Percentiles rank a stretch among this genome's conserved stretches.
Evolutionary conservation across 1,284 basidiomycete species (phyloP).

Genomic region (Ceraceosorus guamensis): DNA sequence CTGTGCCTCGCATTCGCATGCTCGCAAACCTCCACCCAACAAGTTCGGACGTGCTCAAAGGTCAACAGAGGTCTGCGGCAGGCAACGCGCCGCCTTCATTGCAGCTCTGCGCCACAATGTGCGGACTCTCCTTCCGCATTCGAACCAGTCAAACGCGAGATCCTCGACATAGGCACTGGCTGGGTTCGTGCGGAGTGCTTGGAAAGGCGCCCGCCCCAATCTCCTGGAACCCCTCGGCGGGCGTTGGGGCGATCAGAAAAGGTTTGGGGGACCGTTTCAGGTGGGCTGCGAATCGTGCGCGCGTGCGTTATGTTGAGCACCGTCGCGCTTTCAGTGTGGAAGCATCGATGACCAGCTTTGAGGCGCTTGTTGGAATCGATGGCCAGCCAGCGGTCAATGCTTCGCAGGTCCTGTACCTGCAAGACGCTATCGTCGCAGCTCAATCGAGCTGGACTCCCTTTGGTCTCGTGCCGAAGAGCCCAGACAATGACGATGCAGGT

Average conservation of each 20-base stretch:
- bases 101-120: conserved; percentile 3
- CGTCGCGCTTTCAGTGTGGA: conserved; percentile 30
- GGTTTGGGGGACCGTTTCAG: background rate
- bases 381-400: conserved; percentile 5
- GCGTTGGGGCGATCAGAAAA: background rate
- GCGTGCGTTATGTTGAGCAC: conserved; percentile 16
- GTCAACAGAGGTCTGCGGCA: background rate
- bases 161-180: conserved; percentile 35
- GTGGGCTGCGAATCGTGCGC: background rate
- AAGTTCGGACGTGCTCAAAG: background rate
- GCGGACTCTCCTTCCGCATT: conserved; percentile 22
- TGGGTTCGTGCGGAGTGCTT: conserved; percentile 37
- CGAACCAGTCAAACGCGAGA: conserved; percentile 27
- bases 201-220: background rate
- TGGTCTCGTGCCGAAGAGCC: conserved; percentile 24
- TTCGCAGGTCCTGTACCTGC: conserved; percentile 19
- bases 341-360: conserved; percentile 16
- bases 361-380: conserved; percentile 16
- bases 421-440: conserved; percentile 14
- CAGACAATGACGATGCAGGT: background rate
- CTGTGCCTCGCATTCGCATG: conserved; percentile 10
- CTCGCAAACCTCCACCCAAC: background rate
- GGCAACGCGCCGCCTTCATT: conserved; percentile 3
- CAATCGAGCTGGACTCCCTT: conserved; percentile 39
- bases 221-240: background rate